Evolutionary conservation across 139 green algal genomes (phyloP), one percentile per base, ranked within the genome.

Genomic region (Volvox africanus): DNA sequence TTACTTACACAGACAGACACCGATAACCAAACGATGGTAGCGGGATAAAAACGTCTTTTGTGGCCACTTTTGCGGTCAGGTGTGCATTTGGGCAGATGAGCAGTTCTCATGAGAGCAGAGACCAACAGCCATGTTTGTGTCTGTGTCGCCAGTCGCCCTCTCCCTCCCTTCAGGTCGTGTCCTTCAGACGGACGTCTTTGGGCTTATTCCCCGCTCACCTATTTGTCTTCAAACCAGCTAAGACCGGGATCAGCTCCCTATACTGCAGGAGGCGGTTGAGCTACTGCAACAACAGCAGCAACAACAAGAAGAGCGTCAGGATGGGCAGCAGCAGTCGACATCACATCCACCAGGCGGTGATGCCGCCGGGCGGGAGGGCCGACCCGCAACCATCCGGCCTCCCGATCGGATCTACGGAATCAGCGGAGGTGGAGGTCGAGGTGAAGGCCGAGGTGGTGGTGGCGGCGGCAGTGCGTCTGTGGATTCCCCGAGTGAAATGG

Each of bases 201-300:
- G n/a, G n/a, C n/a, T n/a, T n/a, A n/a, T n/a, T n/a, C n/a, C n/a
- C 44, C 9, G 5, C 44, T 9, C 44, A 55, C 44, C 44, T 55
- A 55, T 55, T 55, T 55, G 5, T 9, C 44, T 5, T 55, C 9
- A 55, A 55, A 14, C 44, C 44, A 55, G 44, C 44, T 5, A 55
- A 14, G 44, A 55, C 44, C 44, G 5, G 44, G 11, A 73, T 73
- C 65, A 12, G 65, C 17, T 11, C 71, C 71, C 75, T 81, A 35
- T 35, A 28, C 33, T 67, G 18, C 78, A 84, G 78, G 78, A 84
- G 24, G 36, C 78, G 17, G 78, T 44, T 30, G 78, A 14, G 12
- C 22, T 84, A 16, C 11, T 68, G 78, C 36, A 65, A 13, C 78
- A 84, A 20, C 78, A 84, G 78, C 78, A 68, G 78, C 78, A 84